Conservation (phyloP, 2,329 filamentous ascomycete genomes). For the Hypoxylon rubiginosum region DNA sequence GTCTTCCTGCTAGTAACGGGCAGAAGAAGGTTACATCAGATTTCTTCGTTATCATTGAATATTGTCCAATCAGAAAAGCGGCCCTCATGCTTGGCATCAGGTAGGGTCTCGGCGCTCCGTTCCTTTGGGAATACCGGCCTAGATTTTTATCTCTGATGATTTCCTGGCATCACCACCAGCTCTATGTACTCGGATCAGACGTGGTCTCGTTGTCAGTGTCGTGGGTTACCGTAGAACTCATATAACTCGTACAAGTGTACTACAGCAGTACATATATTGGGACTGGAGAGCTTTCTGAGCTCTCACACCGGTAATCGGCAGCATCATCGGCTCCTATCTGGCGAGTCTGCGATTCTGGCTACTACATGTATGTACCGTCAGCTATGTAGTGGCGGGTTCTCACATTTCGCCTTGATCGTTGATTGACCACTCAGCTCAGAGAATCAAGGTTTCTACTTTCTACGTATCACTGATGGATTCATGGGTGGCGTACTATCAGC, state of each 20-base stretch:
- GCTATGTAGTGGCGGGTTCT: conserved; percentile 24
- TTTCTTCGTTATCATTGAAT: conserved; percentile 33
- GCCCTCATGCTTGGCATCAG: conserved; percentile 11
- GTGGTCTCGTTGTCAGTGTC: conserved; percentile 26
- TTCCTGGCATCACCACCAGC: neutral
- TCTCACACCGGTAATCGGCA: neutral
- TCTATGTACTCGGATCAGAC: neutral
- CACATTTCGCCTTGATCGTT: conserved; percentile 13
- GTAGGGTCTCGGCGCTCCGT: conserved; percentile 16
- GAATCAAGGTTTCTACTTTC: conserved; percentile 22
- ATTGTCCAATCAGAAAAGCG: conserved; percentile 27
- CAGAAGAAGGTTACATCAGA: conserved; percentile 33
- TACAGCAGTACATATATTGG: too few relatives aligned
- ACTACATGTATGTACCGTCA: conserved; percentile 5
- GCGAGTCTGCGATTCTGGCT: too few relatives aligned
- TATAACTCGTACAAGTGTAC: conserved; percentile 12
- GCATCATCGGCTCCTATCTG: neutral
- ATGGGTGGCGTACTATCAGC: conserved; percentile 18
- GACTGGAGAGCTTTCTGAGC: neutral
- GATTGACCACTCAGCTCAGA: conserved; percentile 22
- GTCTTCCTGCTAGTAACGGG: conserved; percentile 10
- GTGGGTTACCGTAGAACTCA: conserved; percentile 17
- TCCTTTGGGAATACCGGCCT: conserved; percentile 17
- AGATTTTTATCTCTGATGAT: neutral
- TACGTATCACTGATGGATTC: conserved; percentile 28